Conservation (phyloP, 805 yeast species). For the Teunomyces kruisii region DNA sequence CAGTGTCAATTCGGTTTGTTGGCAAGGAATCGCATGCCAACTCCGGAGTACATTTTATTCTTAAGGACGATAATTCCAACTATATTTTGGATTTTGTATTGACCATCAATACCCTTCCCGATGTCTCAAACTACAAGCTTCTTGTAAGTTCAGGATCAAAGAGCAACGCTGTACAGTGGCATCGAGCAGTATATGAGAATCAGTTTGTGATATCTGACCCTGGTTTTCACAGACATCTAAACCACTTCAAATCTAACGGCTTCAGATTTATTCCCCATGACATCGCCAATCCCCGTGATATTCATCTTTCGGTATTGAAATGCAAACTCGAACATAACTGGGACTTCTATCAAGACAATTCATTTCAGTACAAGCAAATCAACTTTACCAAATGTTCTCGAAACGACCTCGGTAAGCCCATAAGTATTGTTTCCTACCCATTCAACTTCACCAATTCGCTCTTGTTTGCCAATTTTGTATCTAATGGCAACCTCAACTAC, state of each 20-base stretch:
- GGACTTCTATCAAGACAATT: background rate
- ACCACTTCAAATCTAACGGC: constrained; percentile 20
- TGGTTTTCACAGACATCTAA: constrained; percentile 13
- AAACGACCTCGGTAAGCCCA: constrained; percentile 2
- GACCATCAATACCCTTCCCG: constrained; percentile 16
- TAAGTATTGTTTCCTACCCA: constrained; percentile 17
- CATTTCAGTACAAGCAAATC: background rate
- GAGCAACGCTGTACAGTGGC: constrained; percentile 9
- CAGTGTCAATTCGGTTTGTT: constrained; percentile 23
- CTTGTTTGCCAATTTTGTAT: constrained; percentile 23
- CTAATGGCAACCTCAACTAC: constrained; percentile 26
- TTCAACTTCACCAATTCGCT: constrained; percentile 33
- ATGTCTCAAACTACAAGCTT: constrained; percentile 4
- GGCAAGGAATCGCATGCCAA: constrained; percentile 13
- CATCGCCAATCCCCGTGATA: constrained; percentile 1
- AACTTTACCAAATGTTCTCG: background rate
- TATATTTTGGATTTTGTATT: constrained; percentile 13
- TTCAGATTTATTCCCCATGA: constrained; percentile 23
- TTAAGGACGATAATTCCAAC: background rate
- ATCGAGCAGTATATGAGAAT: constrained; percentile 1
- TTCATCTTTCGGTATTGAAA: constrained; percentile 3
- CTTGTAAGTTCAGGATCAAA: constrained; percentile 7
- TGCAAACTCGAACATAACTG: background rate
- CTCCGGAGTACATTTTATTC: constrained; percentile 23
- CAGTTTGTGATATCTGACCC: background rate